These are phyloP conservation scores for Calonectria pteridis DNA, from an alignment of 2,329 filamentous ascomycete genomes.

Conservation along the genomic window DNA sequence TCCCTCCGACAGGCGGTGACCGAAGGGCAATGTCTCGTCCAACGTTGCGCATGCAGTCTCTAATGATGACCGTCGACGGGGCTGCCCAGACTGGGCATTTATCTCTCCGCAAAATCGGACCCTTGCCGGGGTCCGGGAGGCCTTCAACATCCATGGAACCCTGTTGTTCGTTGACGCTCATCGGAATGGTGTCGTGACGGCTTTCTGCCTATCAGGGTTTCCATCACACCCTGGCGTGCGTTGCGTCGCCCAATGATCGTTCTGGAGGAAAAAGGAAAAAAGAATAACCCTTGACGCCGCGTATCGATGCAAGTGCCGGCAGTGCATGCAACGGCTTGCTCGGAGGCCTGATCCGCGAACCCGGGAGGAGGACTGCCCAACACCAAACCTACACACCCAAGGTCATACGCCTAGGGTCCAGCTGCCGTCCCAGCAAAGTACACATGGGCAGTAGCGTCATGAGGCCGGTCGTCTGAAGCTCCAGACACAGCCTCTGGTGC, in stretches of 20 bases:
- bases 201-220: background rate
- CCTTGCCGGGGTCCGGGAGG: background rate
- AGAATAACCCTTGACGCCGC: background rate
- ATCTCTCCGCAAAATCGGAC: background rate
- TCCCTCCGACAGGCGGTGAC: slow-evolving; percentile 11
- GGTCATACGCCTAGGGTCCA: background rate
- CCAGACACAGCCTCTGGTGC: slow-evolving; percentile 1
- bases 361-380: slow-evolving; percentile 18
- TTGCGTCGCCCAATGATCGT: background rate
- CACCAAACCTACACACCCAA: background rate
- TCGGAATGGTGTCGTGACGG: slow-evolving; percentile 3
- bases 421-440: background rate
- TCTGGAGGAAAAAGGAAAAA: background rate
- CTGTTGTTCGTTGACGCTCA: background rate
- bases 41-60: background rate
- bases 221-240: slow-evolving; percentile 6
- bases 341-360: slow-evolving; percentile 14
- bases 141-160: background rate
- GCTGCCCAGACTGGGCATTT: background rate
- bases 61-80: slow-evolving; percentile 4
- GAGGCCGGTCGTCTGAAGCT: background rate
- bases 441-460: slow-evolving; percentile 1
- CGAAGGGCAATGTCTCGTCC: slow-evolving; percentile 2
- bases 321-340: slow-evolving; percentile 16
- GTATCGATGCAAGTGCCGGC: slow-evolving; percentile 23